Conservation (phyloP, 257 asterid genomes). For the Solanum chiquidenum region DNA sequence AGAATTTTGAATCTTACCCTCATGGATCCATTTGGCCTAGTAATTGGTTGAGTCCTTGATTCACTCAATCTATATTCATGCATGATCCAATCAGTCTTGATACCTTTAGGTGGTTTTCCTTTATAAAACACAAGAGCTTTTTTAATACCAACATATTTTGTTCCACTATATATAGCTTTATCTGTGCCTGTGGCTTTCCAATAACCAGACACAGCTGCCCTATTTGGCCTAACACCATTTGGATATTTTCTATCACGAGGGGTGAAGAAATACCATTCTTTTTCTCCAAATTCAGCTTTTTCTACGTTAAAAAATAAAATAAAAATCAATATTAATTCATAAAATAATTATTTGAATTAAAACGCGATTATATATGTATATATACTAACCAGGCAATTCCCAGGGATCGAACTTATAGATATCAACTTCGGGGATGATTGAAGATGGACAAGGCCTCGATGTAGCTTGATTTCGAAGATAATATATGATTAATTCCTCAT, state of each 20-base stretch:
- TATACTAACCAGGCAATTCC: conserved; percentile 65
- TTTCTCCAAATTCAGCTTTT: conserved; percentile 64
- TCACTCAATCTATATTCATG: conserved; percentile 74
- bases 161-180: conserved; percentile 60
- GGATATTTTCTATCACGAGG: conserved; percentile 84
- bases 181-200: conserved; percentile 94
- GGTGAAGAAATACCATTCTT: conserved; percentile 76
- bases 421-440: conserved; percentile 72
- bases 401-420: conserved; percentile 84
- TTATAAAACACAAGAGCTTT: conserved; percentile 76
- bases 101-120: conserved; percentile 70
- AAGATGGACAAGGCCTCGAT: conserved; percentile 55
- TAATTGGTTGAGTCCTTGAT: conserved; percentile 30
- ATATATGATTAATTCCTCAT: conserved; percentile 65
- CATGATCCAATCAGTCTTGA: conserved; percentile 87
- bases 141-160: conserved; percentile 67
- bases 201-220: conserved; percentile 86
- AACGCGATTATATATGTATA: not conserved
- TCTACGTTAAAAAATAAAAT: conserved; percentile 18
- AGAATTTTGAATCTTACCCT: conserved; percentile 31
- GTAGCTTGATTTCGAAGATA: conserved; percentile 62
- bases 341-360: not conserved
- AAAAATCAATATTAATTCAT: not conserved
- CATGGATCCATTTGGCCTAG: conserved; percentile 69
- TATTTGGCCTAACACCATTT: conserved; percentile 67